Evolutionary conservation across 1,139 yeast species (phyloP).

Genomic region (Geotrichum citri-aurantii): DNA sequence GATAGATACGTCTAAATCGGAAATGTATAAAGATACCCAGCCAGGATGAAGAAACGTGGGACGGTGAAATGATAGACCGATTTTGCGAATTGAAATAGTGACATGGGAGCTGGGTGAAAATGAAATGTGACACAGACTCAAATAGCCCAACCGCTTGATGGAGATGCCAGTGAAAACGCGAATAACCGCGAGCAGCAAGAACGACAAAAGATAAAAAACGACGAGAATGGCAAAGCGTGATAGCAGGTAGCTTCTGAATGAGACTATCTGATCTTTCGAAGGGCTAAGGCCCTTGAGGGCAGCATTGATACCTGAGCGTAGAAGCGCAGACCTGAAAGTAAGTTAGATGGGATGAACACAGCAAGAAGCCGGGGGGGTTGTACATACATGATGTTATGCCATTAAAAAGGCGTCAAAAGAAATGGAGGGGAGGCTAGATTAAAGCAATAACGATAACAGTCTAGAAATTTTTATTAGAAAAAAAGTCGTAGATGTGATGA

Average conservation of each 20-base stretch:
- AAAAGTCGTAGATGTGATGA: neutral
- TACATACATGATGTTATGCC: slow-evolving; percentile 5
- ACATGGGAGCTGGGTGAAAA: slow-evolving; percentile 35
- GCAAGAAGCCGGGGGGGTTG: too few relatives aligned
- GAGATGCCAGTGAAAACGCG: slow-evolving; percentile 41
- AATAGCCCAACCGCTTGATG: slow-evolving; percentile 40
- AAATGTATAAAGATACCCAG: slow-evolving; percentile 32
- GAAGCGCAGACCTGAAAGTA: neutral
- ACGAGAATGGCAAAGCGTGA: slow-evolving; percentile 25
- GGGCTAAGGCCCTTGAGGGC: slow-evolving; percentile 1
- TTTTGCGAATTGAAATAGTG: slow-evolving; percentile 33
- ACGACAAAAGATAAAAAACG: slow-evolving; percentile 32
- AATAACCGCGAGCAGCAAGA: slow-evolving; percentile 38
- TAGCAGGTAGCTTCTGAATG: slow-evolving; percentile 10
- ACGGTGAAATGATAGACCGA: slow-evolving; percentile 37
- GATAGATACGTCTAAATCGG: slow-evolving; percentile 30
- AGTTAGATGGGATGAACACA: neutral
- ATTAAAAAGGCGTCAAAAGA: neutral
- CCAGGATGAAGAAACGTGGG: slow-evolving; percentile 41
- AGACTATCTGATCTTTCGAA: neutral
- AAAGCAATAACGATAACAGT: neutral
- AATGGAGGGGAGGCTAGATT: neutral
- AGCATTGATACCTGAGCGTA: slow-evolving; percentile 3
- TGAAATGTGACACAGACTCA: slow-evolving; percentile 37
- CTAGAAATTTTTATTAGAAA: neutral